Percentiles rank a stretch among this genome's conserved stretches.
Evolutionary conservation across 2,329 filamentous ascomycete species (phyloP).

Genomic region (Diaporthe eres): DNA sequence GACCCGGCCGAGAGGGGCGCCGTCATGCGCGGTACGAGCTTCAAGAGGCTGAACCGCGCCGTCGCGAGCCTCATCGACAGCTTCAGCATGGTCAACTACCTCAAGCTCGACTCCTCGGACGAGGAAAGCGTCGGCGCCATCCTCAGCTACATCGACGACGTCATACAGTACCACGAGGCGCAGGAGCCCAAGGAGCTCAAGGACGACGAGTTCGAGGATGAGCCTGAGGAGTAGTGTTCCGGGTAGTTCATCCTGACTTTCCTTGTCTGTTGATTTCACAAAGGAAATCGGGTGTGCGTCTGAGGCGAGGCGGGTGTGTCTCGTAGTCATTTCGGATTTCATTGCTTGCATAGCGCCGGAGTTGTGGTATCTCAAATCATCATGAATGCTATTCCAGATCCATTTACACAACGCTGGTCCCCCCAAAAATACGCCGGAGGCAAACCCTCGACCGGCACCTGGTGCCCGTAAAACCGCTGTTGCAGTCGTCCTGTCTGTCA

Average conservation of each 20-base stretch:
- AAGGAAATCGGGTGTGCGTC: no score
- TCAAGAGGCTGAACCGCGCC: conserved; percentile 86
- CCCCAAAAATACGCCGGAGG: not conserved
- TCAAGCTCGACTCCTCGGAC: conserved; percentile 87
- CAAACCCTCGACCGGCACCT: not conserved
- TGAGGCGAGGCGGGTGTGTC: not conserved
- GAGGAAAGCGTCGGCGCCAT: conserved; percentile 85
- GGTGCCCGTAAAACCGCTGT: conserved; percentile 3
- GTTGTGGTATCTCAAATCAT: conserved; percentile 49
- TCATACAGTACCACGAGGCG: conserved; percentile 92
- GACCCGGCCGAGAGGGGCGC: conserved; percentile 77
- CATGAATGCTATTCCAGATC: conserved; percentile 32
- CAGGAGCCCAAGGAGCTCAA: conserved; percentile 90
- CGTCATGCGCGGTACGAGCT: conserved; percentile 85
- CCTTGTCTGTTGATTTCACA: not conserved
- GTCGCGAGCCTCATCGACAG: conserved; percentile 94
- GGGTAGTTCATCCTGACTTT: not conserved
- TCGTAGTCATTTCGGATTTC: conserved; percentile 36
- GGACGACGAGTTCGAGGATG: conserved; percentile 71
- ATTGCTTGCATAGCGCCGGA: conserved; percentile 59
- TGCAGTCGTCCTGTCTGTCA: conserved; percentile 21
- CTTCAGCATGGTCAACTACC: conserved; percentile 97
- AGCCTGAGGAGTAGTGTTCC: conserved; percentile 48
- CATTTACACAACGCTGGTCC: conserved; percentile 17
- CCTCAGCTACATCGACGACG: conserved; percentile 87